A percentile compares a stretch with the other conserved stretches of the same genome.
Conservation (phyloP, 2,329 filamentous ascomycete species). For the Cladosporium phlei region DNA sequence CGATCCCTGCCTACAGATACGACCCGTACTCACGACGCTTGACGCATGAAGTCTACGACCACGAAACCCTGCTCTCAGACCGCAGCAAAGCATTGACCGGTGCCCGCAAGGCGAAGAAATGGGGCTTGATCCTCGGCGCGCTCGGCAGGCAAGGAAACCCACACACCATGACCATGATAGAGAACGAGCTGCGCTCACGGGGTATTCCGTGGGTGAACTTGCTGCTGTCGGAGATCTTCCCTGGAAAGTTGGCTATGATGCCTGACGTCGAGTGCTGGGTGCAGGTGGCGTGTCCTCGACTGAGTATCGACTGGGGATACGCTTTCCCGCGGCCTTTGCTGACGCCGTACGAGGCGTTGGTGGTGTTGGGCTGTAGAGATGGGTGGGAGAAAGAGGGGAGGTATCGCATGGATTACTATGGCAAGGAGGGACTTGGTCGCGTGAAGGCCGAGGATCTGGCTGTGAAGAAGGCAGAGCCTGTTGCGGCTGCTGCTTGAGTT, state of each 20-base stretch:
- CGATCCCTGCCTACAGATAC: conserved; percentile 86
- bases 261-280: conserved; percentile 94
- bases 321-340: conserved; percentile 83
- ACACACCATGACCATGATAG: conserved; percentile 82
- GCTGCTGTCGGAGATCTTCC: conserved; percentile 90
- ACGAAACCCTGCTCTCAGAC: conserved; percentile 81
- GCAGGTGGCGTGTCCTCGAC: conserved; percentile 89
- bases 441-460: conserved; percentile 47
- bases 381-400: conserved; percentile 51
- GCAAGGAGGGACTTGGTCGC: conserved; percentile 80
- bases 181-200: conserved; percentile 64
- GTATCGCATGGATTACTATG: conserved; percentile 99
- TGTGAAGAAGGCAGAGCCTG: conserved; percentile 4
- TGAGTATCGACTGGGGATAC: conserved; percentile 99
- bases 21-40: conserved; percentile 92
- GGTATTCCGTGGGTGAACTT: conserved; percentile 81
- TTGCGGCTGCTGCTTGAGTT: conserved; percentile 2
- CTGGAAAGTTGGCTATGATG: conserved; percentile 92
- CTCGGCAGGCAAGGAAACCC: conserved; percentile 93
- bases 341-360: conserved; percentile 90
- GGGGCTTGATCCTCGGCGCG: conserved; percentile 91
- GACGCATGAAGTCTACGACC: conserved; percentile 86
- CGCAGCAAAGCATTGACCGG: conserved; percentile 70
- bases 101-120: conserved; percentile 75
- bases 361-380: conserved; percentile 75